Evolutionary conservation across 768 basidiomycete species (phyloP), one percentile per base, ranked within the genome.

Genomic region (Trametes meyenii): DNA sequence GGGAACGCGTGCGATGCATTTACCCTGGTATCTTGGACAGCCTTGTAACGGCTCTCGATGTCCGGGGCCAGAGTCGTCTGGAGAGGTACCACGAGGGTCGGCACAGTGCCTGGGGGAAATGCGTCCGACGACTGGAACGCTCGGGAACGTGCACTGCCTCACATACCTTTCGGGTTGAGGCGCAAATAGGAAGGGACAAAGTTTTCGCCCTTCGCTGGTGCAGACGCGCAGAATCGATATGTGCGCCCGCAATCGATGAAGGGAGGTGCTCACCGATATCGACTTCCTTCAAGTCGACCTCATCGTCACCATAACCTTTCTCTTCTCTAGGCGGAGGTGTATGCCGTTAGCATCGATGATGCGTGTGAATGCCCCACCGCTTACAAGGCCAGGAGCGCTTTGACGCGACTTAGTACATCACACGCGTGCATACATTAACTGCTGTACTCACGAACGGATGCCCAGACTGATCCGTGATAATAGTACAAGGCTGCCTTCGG

Each of bases 401-500:
- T 43, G 40, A 50, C 17, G 43, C 17, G 53, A 23, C 36, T 61
- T 5, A 52, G 58, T 38, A 55, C 10, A 29, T 42, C 43, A 19
- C 39, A 16, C 45, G 7, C 14, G 39, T 35, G 54, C 42, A n/a
- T 21, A 17, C 24, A 14, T 10, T 12, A 17, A 48, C 46, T 8
- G 50, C 12, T 24, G 8, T n/a, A 72, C 81, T 69, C 63, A 88
- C 88, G 82, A 49, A 81, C 84, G 50, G 83, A 79, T 38, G 83
- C 85, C 90, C 88, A 91, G 55, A 85, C 74, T 3, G 85, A 87
- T 2, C 68, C 55, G 5, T 82, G 79, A 57, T 74, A 82, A 73
- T 87, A 87, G 75, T 94, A 95, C 1, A 95, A 78, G 42, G 89
- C 84, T n/a, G 92, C 92, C 75, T 93, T 94, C 54, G 88, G 85